These are phyloP conservation scores for Ceratocystis cubensis DNA, from an alignment of 2,329 filamentous ascomycete genomes.

Conservation along the genomic window DNA sequence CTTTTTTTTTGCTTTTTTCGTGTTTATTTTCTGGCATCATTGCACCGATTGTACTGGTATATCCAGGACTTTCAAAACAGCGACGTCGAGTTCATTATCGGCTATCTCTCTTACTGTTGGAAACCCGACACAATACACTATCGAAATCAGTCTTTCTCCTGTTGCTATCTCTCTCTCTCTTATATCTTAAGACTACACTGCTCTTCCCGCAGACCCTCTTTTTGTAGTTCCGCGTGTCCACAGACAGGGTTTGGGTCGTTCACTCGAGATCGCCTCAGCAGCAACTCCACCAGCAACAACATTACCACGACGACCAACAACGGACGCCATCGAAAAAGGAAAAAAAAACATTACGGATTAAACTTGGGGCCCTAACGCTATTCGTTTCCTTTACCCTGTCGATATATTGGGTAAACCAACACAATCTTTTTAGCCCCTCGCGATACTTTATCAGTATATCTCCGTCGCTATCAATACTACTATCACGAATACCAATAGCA, in stretches of 20 bases:
- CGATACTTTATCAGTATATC: background rate
- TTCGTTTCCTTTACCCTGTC: background rate
- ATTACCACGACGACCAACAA: slow-evolving; percentile 1
- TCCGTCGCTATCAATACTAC: background rate
- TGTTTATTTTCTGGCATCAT: background rate
- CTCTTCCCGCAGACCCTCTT: background rate
- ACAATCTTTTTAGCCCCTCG: background rate
- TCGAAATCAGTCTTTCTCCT: background rate
- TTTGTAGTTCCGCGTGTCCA: background rate
- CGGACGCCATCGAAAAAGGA: background rate
- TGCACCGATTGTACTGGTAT: too few relatives aligned
- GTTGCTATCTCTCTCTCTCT: background rate
- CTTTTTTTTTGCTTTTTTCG: background rate
- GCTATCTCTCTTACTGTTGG: too few relatives aligned
- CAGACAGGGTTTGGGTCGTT: too few relatives aligned
- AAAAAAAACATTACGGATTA: background rate
- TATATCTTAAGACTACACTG: background rate
- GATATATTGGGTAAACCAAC: background rate
- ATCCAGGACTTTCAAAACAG: too few relatives aligned
- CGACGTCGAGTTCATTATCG: too few relatives aligned
- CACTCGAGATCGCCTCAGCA: too few relatives aligned
- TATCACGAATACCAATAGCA: background rate
- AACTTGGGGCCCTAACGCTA: background rate
- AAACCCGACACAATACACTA: too few relatives aligned
- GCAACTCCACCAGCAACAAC: background rate